Evolutionary conservation across 805 yeast genomes (phyloP), one percentile per base, ranked within the genome.

Genomic region (Metschnikowia cubensis): DNA sequence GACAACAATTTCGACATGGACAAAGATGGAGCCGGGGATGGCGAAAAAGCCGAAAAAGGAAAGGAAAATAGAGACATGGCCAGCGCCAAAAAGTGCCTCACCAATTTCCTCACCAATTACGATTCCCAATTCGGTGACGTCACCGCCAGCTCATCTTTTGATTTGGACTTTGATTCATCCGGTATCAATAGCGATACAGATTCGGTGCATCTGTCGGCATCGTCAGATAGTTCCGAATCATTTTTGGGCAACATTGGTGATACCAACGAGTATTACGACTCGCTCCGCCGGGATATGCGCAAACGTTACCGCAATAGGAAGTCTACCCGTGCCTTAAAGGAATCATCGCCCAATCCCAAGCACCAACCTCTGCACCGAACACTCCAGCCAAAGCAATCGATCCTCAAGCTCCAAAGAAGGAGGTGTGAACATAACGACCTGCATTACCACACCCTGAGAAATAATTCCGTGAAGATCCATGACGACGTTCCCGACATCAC

Each of bases 291-390:
- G 34, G 48, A 45, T 10, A 22, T 59, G 38, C 53, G 50, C 48
- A 50, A 25, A 33, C 49, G 45, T 43, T 48, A 36, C 42, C 47
- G 43, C 51, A 18, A 31, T 20, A 29, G 37, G 39, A 45, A 45
- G 22, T 17, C 31, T 15, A 13, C 25, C 14, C 34, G 20, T 3
- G 6, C 17, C 14, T 18, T 22, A 11, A 42, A 29, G 11, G 50
- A 43, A 18, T 8, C 35, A n/a, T 48, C 51, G 18, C 53, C 53
- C 11, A 41, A 50, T 13, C 50, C 48, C 1, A 72, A 71, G 46
- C 75, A 71, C 50, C 64, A 66, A 49, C 78, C 78, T 4, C 69
- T 71, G 29, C 78, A 73, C 56, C 72, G 69, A 45, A 66, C 61
- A 2, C 58, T 73, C 35, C 67, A 70, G 55, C 78, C 78, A 1